These are phyloP conservation scores for Pyronema domesticum DNA, from an alignment of 495 filamentous ascomycete genomes.

Conservation along the genomic window DNA sequence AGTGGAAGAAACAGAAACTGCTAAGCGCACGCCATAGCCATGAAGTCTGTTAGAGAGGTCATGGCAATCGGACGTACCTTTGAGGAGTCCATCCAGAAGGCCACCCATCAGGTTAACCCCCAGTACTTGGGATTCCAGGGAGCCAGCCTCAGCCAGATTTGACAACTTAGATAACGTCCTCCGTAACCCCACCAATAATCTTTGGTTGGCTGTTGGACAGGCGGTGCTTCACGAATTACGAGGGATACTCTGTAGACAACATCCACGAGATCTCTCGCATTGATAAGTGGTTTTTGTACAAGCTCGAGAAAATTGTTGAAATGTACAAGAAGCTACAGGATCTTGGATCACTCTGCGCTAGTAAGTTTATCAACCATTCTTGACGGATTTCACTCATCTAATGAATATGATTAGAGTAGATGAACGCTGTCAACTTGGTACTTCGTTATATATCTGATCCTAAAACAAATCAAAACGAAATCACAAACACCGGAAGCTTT, in stretches of 20 bases:
- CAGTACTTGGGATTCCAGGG: slow-evolving; percentile 86
- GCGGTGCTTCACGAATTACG: slow-evolving; percentile 94
- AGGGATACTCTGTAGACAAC: slow-evolving; percentile 77
- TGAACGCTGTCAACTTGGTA: no score
- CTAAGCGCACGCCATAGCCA: no score
- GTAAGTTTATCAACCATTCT: no score
- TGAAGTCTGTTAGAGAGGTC: slow-evolving; percentile 97
- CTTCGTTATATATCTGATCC: no score
- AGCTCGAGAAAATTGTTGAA: slow-evolving; percentile 89
- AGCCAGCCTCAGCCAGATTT: slow-evolving; percentile 76
- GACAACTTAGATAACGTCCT: slow-evolving; percentile 81
- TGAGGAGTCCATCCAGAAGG: slow-evolving; percentile 98
- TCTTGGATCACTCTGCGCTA: slow-evolving; percentile 59
- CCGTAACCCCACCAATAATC: slow-evolving; percentile 77
- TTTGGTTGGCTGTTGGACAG: slow-evolving; percentile 94
- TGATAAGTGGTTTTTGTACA: slow-evolving; percentile 91
- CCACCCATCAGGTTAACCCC: slow-evolving; percentile 89
- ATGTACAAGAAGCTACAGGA: slow-evolving; percentile 72
- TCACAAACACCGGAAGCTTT: no score
- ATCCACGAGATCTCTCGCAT: slow-evolving; percentile 93
- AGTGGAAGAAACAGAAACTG: no score
- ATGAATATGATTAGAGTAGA: no score
- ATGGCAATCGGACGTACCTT: slow-evolving; percentile 98
- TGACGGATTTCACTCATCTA: no score
- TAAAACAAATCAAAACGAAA: no score